Base-by-base conservation (phyloP, 2,329 filamentous ascomycete species). In the Hirsutella thompsonii region DNA sequence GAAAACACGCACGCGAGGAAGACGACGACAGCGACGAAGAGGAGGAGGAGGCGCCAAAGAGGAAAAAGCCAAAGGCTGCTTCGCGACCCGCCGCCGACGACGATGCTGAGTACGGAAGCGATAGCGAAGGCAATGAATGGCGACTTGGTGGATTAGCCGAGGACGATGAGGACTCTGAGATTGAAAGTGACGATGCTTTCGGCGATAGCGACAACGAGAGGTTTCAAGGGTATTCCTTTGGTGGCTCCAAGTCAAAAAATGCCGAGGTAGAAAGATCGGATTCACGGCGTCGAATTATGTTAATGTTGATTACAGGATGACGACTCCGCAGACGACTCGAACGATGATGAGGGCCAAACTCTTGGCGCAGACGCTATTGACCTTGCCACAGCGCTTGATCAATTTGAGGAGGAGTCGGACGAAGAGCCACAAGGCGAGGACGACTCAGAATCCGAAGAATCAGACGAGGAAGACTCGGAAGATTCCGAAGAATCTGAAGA, bases 41-140 rank as follows among this genome's bases (percentile, higher is more conserved):
- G 1, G 44, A 37, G 2, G 46, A 72, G 4, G 57, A 56, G 3
- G 74, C 75, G 34, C 62, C 64, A 0, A 55, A 59, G 36, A 56
- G 62, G 38, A 67, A 66, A 46, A 64, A 58, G 53, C 49, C 47
- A 26, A 66, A 63, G 56, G 64, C 67, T 32, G 66, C 55, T 57
- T 33, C 60, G 52, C 38, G 60, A 21, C 19, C 59, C 14, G 62
- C 68, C 4, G 66, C 62, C 5, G 68, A 77, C 52, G 72, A 74
- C 16, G 70, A 72, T 35, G 68, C 76, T 14, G 83, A 89, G 43
- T 78, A 81, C 47, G 85, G 84, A 9, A 89, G 81, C 50, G 89
- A 94, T 55, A 86, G 82, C 45, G 84, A 89, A 45, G 88, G 87
- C 19, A 84, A 93, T 52, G 79, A 84, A 54, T 94, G 87, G 87